These are phyloP conservation scores for Deakozyma indianensis DNA, from an alignment of 805 yeast species.

Conservation along the genomic window DNA sequence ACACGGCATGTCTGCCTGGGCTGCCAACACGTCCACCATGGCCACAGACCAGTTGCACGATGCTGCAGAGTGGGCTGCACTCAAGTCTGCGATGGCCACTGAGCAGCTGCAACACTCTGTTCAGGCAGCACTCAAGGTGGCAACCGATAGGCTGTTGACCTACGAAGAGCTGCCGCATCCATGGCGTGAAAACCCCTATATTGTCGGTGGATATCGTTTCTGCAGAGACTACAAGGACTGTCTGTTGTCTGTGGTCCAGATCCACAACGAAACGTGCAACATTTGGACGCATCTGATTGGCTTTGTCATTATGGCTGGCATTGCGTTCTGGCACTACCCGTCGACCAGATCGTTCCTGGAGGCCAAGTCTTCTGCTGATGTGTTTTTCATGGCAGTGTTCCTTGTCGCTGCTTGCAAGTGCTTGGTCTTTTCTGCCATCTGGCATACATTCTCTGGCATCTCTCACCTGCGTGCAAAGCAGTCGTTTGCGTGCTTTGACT, in stretches of 20 bases:
- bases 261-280: conserved; percentile 82
- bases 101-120: conserved; percentile 7
- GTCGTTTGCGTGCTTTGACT: conserved; percentile 84
- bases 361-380: conserved; percentile 29
- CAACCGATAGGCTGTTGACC: conserved; percentile 38
- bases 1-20: conserved; percentile 4
- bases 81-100: conserved; percentile 2
- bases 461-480: conserved; percentile 47
- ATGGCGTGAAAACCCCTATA: conserved; percentile 86
- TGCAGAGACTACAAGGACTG: conserved; percentile 48
- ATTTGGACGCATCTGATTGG: conserved; percentile 89
- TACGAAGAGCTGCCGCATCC: conserved; percentile 81
- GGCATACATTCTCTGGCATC: conserved; percentile 88
- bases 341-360: conserved; percentile 31
- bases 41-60: conserved; percentile 6
- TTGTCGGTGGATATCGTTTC: conserved; percentile 76
- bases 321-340: conserved; percentile 54
- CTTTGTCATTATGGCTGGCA: conserved; percentile 37
- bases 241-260: conserved; percentile 38
- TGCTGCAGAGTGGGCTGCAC: conserved; percentile 8
- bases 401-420: conserved; percentile 64
- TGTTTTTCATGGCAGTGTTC: conserved; percentile 46
- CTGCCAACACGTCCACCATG: conserved; percentile 4
- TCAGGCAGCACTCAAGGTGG: conserved; percentile 13
- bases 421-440: conserved; percentile 58